Evolutionary conservation across 805 yeast genomes (phyloP).

Genomic region (Sugiyamaella americana): DNA sequence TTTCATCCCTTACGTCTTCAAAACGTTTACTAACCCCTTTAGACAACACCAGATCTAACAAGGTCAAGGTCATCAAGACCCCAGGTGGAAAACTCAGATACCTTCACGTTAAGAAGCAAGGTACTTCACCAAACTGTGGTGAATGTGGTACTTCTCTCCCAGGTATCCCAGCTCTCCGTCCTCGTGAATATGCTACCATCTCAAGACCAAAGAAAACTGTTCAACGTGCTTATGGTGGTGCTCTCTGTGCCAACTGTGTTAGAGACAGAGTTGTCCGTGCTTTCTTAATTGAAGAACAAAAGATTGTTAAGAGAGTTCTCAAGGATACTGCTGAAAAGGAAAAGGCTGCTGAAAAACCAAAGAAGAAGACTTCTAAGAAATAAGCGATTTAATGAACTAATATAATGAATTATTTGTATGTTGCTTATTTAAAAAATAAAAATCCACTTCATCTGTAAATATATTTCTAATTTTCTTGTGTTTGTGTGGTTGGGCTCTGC

Average conservation of each 20-base stretch:
- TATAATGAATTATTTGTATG: neutral
- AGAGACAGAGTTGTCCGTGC: conserved; percentile 99
- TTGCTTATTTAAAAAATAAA: conserved; percentile 1
- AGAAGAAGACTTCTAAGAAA: conserved; percentile 24
- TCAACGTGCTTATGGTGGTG: conserved; percentile 99
- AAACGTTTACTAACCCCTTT: neutral
- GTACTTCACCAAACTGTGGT: conserved; percentile 69
- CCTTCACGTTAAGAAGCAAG: conserved; percentile 92
- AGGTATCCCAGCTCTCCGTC: conserved; percentile 93
- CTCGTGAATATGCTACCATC: conserved; percentile 93
- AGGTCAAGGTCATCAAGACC: conserved; percentile 99
- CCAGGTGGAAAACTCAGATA: conserved; percentile 99
- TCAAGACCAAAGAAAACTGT: conserved; percentile 98
- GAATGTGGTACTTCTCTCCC: conserved; percentile 65
- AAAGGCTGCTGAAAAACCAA: conserved; percentile 43
- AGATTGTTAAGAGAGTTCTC: conserved; percentile 98
- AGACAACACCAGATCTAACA: conserved; percentile 99
- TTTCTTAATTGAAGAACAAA: conserved; percentile 99
- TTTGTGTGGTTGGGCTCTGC: neutral
- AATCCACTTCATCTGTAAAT: neutral
- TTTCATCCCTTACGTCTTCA: conserved; percentile 21
- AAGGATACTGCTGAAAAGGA: conserved; percentile 93
- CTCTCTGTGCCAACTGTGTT: conserved; percentile 94
- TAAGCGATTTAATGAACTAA: conserved; percentile 17
- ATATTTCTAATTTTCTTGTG: neutral